Percentiles rank a stretch among this genome's conserved stretches.
Conservation (phyloP, 345 rosid genomes). For the Rhodamnia rubescens region DNA sequence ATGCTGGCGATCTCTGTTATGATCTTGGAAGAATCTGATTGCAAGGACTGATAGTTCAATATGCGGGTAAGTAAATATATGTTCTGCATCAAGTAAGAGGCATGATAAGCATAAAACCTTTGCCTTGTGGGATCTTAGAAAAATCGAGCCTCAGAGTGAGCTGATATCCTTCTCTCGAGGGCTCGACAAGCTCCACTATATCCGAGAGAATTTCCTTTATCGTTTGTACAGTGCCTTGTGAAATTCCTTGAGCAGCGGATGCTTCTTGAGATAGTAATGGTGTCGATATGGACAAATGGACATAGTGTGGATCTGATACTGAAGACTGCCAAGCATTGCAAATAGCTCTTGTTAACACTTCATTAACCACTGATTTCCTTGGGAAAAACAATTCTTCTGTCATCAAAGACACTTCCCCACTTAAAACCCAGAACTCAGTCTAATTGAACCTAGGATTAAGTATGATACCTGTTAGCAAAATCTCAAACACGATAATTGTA, state of each 20-base stretch:
- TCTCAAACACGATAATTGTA: neutral
- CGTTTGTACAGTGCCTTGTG: conserved; percentile 25
- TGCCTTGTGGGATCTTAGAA: conserved; percentile 41
- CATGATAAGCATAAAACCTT: conserved; percentile 27
- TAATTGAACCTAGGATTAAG: neutral
- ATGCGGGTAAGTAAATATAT: neutral
- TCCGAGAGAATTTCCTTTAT: conserved; percentile 35
- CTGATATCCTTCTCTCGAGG: conserved; percentile 73
- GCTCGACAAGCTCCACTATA: conserved; percentile 63
- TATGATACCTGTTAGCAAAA: neutral
- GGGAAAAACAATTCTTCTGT: neutral
- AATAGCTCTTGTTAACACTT: neutral
- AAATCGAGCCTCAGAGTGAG: conserved; percentile 58
- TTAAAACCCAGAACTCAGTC: neutral
- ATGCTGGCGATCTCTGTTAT: conserved; percentile 54
- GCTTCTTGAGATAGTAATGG: conserved; percentile 46
- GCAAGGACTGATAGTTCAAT: neutral
- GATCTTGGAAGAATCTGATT: conserved; percentile 47
- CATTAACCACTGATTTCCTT: neutral
- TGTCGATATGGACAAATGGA: conserved; percentile 48
- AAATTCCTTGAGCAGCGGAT: conserved; percentile 24
- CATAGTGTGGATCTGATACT: conserved; percentile 33
- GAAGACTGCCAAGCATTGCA: conserved; percentile 35
- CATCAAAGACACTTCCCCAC: neutral
- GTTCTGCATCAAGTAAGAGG: neutral